Evolutionary conservation across 1,284 basidiomycete species (phyloP).

Genomic region (Hemileccinum hortonii): DNA sequence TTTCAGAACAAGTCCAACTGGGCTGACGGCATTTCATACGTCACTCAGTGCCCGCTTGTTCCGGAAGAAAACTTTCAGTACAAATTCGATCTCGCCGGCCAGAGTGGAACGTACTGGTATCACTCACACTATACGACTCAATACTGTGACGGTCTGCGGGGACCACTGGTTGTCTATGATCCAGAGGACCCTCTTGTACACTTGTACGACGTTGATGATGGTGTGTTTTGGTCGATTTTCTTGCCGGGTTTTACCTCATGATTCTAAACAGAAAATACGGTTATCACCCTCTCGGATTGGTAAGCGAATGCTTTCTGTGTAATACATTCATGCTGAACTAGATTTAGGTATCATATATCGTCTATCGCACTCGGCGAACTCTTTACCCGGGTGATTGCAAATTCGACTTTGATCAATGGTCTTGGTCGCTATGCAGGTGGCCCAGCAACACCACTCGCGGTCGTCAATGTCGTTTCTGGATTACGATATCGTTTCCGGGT

Average conservation of each 20-base stretch:
- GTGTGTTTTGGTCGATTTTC: constrained; percentile 16
- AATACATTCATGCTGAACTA: no score
- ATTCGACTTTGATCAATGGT: constrained; percentile 51
- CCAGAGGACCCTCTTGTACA: constrained; percentile 34
- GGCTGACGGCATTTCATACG: constrained; percentile 32
- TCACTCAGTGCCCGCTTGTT: constrained; percentile 36
- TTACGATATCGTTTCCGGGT: constrained; percentile 36
- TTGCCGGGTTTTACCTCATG: not conserved
- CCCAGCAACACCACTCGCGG: constrained; percentile 31
- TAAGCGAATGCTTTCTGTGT: no score
- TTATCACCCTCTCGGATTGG: constrained; percentile 36
- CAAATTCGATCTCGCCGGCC: constrained; percentile 18
- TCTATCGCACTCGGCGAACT: constrained; percentile 13
- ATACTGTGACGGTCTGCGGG: constrained; percentile 50
- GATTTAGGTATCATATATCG: constrained; percentile 29
- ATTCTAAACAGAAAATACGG: constrained; percentile 23
- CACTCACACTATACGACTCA: constrained; percentile 32
- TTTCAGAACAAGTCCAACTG: constrained; percentile 31
- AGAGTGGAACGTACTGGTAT: constrained; percentile 36
- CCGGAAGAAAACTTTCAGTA: constrained; percentile 25
- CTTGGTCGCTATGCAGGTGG: constrained; percentile 40
- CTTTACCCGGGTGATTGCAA: constrained; percentile 20
- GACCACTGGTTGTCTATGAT: constrained; percentile 41
- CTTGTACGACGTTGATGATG: constrained; percentile 43
- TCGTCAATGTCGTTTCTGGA: constrained; percentile 31